Base-by-base conservation (phyloP, 164 flowering plant genomes). In the Stephania yunnanensis region DNA sequence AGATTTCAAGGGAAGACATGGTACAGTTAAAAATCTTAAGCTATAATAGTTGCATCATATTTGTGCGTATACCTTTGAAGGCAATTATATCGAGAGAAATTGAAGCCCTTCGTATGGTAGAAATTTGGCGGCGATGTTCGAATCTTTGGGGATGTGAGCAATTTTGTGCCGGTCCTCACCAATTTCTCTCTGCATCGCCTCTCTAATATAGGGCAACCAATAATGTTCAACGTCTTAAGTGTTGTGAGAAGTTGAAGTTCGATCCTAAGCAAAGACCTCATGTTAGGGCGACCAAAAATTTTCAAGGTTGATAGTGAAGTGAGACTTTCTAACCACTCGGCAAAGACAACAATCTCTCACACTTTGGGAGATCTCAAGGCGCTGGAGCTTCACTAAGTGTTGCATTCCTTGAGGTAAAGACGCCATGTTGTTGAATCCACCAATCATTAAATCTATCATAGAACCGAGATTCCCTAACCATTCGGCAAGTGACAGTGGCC, bases 151-250 rank as follows among this genome's bases (percentile, higher is more conserved):
- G 46, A 69, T 44, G 71, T 69, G 71, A 2, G 50, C 48, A 3
- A 69, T 69, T 20, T 69, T 69, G 48, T 69, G 71, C 71, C 71
- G 45, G 10, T 69, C 71, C 71, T 36, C 19, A 7, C 71, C 46
- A 42, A 5, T 68, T 36, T 11, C 46, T 15, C 42, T 31, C 52
- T 44, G 71, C 25, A 69, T 15, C 50, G 71, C 50, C 19, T 44
- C 9, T 69, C 20, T 17, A 69, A 25, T 4, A 44, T n/a, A 5
- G 71, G 52, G 29, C 19, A 46, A 7, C 52, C 19, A 13, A 0
- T 3, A 42, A 69, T 69, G 5, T 17, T 1, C 46, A 69, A 20
- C 8, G 3, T 15, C n/a, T 15, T 15, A 9, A 69, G 71, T 20
- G 15, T 45, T 5, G 50, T 69, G 48, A 44, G 50, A 45, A 20